A percentile compares a stretch with the other conserved stretches of the same genome.
phyloP scores from a whole-genome alignment of 768 basidiomycete genomes.

The Trichaptum fuscoviolaceum region DNA sequence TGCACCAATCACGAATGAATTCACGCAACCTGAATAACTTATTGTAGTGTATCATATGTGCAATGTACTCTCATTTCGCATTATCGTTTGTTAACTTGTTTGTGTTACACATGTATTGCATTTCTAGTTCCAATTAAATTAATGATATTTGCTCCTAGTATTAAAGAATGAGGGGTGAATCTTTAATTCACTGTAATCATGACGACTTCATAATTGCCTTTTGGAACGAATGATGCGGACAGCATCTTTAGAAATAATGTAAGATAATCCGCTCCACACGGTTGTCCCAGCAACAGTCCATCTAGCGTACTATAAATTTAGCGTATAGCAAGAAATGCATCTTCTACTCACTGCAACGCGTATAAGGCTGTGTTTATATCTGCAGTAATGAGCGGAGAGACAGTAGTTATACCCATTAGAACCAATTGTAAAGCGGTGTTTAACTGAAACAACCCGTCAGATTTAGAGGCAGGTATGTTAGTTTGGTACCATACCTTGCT shows the following conservation, averaged over 20 bases:
- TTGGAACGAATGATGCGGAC: conserved; percentile 49
- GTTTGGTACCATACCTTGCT: conserved; percentile 60
- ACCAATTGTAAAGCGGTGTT: conserved; percentile 91
- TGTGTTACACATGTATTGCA: background rate
- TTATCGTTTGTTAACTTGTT: background rate
- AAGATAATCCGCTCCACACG: conserved; percentile 85
- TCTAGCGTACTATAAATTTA: conserved; percentile 34
- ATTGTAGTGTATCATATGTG: background rate
- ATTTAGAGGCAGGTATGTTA: background rate
- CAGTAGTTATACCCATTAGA: conserved; percentile 85
- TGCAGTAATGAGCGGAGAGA: conserved; percentile 69
- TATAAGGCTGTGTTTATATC: conserved; percentile 52
- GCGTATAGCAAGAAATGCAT: background rate
- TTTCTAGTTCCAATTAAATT: background rate
- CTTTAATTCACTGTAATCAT: background rate
- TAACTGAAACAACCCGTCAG: conserved; percentile 40
- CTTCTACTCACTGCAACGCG: conserved; percentile 66
- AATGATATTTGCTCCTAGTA: conserved; percentile 1
- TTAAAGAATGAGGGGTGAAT: background rate
- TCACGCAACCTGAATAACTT: background rate
- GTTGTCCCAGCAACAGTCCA: conserved; percentile 88
- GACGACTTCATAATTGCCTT: conserved; percentile 16
- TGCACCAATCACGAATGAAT: background rate
- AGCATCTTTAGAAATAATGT: conserved; percentile 70
- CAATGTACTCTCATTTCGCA: background rate